Conservation (phyloP, 2,329 filamentous ascomycete species). For the Botrytis byssoidea region DNA sequence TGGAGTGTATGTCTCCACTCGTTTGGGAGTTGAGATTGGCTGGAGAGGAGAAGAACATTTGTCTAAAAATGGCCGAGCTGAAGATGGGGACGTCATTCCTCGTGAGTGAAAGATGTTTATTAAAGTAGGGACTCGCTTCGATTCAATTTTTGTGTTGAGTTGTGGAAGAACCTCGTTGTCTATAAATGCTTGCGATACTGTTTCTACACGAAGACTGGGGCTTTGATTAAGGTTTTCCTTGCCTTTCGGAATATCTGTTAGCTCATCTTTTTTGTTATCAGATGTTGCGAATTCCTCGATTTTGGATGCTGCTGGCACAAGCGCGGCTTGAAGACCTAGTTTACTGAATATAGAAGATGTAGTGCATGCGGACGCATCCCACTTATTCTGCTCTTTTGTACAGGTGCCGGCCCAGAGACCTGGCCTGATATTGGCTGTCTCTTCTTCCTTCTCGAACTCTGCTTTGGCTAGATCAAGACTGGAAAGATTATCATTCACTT, state of each 20-base stretch:
- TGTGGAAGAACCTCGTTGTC: background rate
- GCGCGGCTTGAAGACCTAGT: background rate
- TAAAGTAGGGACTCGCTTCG: slow-evolving; percentile 24
- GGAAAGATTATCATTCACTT: background rate
- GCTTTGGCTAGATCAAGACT: background rate
- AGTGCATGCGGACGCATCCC: background rate
- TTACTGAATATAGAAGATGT: background rate
- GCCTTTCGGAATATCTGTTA: background rate
- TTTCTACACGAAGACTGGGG: background rate
- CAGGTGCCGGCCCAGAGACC: background rate
- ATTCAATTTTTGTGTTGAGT: background rate
- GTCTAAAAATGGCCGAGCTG: background rate
- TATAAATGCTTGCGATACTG: background rate
- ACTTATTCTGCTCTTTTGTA: background rate
- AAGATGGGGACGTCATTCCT: slow-evolving; percentile 25
- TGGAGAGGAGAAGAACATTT: background rate
- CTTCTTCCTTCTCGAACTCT: background rate
- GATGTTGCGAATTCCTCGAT: background rate
- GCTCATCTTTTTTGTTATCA: background rate
- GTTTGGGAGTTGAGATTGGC: background rate
- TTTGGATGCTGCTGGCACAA: background rate
- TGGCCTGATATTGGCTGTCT: background rate
- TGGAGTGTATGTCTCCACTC: background rate
- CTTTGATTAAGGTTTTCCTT: background rate
- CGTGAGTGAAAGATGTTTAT: slow-evolving; percentile 31